A percentile compares a stretch with the other conserved stretches of the same genome.
phyloP scores from a whole-genome alignment of 192 early-diverging fungal genomes.

The Rhizophlyctis rosea region DNA sequence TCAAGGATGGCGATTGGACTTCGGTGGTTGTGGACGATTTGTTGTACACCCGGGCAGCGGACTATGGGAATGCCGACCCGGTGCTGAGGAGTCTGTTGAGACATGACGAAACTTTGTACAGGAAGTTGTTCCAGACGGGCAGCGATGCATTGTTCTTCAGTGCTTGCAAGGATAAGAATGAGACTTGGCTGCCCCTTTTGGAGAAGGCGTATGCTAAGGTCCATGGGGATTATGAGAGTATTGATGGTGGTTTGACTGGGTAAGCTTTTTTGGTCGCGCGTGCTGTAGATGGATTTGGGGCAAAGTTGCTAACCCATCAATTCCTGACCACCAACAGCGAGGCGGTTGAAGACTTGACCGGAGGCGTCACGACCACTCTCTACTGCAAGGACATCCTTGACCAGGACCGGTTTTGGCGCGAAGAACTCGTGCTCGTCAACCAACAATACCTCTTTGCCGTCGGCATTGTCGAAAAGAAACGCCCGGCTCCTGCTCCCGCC shows the following conservation, averaged over 20 bases:
- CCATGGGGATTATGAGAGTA: constrained; percentile 48
- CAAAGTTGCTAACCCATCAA: no score
- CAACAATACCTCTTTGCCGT: constrained; percentile 31
- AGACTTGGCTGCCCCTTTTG: constrained; percentile 54
- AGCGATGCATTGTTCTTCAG: constrained; percentile 28
- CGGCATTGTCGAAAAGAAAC: constrained; percentile 18
- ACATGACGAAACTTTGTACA: constrained; percentile 14
- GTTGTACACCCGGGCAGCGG: constrained; percentile 6
- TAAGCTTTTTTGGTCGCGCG: not conserved
- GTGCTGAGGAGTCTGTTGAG: not conserved
- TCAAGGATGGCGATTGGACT: constrained; percentile 56
- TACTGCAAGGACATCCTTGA: constrained; percentile 45
- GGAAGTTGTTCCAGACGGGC: constrained; percentile 9
- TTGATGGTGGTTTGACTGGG: constrained; percentile 35
- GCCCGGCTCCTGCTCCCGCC: no score
- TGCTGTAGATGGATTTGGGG: no score
- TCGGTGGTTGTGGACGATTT: constrained; percentile 56
- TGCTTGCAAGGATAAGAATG: constrained; percentile 39
- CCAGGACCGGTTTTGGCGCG: constrained; percentile 51
- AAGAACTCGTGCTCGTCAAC: constrained; percentile 50
- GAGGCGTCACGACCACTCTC: constrained; percentile 43
- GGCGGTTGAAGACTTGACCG: constrained; percentile 55
- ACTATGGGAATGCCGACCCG: not conserved
- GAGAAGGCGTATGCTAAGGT: constrained; percentile 60
- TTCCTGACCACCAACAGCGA: constrained; percentile 27